Conservation (phyloP, 2,329 filamentous ascomycete species). For the Fusarium sp. region DNA sequence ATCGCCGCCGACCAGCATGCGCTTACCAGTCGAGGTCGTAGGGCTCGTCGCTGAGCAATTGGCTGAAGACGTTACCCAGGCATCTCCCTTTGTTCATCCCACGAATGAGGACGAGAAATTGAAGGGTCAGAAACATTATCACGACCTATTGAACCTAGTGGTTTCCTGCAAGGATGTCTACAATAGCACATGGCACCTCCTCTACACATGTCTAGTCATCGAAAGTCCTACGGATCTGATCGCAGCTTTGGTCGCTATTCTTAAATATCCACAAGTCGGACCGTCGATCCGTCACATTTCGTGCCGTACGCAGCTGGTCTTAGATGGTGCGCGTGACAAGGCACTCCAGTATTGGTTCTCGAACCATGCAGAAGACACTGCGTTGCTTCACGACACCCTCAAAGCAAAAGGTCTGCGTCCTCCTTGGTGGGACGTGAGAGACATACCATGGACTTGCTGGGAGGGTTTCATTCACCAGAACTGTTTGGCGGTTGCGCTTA, state of each 20-base stretch:
- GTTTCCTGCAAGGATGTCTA: neutral
- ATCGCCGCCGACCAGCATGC: neutral
- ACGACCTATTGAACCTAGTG: conserved; percentile 9
- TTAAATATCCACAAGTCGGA: conserved; percentile 18
- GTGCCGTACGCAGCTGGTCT: conserved; percentile 7
- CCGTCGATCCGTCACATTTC: conserved; percentile 25
- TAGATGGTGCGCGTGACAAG: neutral
- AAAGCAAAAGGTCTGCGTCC: neutral
- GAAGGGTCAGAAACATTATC: conserved; percentile 1
- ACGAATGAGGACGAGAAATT: conserved; percentile 3
- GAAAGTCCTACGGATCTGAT: neutral
- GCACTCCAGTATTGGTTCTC: neutral
- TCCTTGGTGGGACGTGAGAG: conserved; percentile 14
- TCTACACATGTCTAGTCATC: conserved; percentile 12
- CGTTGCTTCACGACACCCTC: conserved; percentile 3
- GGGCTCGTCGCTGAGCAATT: conserved; percentile 13
- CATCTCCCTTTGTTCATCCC: conserved; percentile 17
- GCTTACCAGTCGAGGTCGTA: conserved; percentile 14
- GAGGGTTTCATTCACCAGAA: conserved; percentile 2
- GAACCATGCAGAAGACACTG: neutral
- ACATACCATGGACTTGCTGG: neutral
- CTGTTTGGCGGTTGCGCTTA: conserved; percentile 8
- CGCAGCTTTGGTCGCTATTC: conserved; percentile 4
- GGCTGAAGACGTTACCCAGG: conserved; percentile 3
- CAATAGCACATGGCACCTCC: conserved; percentile 4